Base-by-base conservation (phyloP, 2,329 filamentous ascomycete genomes). In the Neospermospora avenae region DNA sequence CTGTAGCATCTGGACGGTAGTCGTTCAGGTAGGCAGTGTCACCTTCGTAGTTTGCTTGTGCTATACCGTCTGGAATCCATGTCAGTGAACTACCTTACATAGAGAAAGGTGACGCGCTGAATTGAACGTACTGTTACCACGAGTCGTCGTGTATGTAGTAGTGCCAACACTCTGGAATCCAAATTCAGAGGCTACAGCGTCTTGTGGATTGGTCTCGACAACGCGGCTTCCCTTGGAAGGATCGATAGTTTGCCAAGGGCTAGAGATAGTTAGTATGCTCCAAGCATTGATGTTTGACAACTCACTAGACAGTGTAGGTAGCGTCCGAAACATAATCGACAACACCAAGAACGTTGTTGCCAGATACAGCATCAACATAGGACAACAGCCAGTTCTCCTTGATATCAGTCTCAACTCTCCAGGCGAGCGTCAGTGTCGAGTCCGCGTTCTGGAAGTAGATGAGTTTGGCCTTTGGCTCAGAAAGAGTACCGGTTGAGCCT, bases 361-460 rank as follows among this genome's bases (percentile, higher is more conserved):
- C 77, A 55, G 75, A 75, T 4, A 71, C 69, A 4, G 65, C 65
- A 58, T 85, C 79, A 34, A 85, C 77, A 65, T 85, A 86, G 1
- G 80, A 80, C 44, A 84, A 71, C n/a, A 85, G 76, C 82, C 82
- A 86, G 72, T 84, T 82, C 61, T 80, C 77, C 8, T 75, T 61
- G 42, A 84, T 71, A 59, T 85, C 81, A 2, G 82, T 85, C 76
- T 85, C 82, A 11, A 86, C 74, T 67, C 82, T 75, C 83, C 83
- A 86, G 0, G 80, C 75, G 20, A 85, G 74, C 6, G 75, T 76
- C 4, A 86, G 74, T 1, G 67, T 72, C 4, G 31, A 39, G 49
- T 82, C 77, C 0, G 74, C 68, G 60, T 78, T 80, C 65, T 78
- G 74, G 44, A 84, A 75, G 71, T 85, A 86, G 39, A 82, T 78